Evolutionary conservation across 2,329 filamentous ascomycete species (phyloP).

Genomic region (Aplosporella prunicola): DNA sequence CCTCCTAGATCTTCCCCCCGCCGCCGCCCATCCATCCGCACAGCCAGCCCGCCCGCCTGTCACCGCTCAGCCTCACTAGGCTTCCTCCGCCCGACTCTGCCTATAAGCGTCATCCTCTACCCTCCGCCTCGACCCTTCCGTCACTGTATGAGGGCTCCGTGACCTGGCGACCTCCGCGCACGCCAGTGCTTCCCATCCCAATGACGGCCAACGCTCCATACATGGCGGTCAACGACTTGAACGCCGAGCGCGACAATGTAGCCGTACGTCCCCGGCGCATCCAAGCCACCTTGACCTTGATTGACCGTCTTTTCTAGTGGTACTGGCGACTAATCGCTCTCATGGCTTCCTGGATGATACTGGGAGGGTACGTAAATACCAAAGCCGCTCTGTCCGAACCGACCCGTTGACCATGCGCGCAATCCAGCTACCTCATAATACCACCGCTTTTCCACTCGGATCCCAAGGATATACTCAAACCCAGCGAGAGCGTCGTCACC

Average conservation of each 20-base stretch:
- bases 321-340: constrained; percentile 40
- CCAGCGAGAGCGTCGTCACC: constrained; percentile 31
- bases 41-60: neutral
- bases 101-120: neutral
- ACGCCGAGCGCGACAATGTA: constrained; percentile 9
- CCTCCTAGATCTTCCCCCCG: too few species aligned
- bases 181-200: too few species aligned
- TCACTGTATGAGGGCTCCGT: neutral
- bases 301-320: constrained; percentile 34
- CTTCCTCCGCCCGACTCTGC: neutral
- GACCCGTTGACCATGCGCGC: constrained; percentile 13
- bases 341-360: constrained; percentile 37
- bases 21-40: neutral
- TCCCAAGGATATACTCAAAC: constrained; percentile 23
- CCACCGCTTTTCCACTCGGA: constrained; percentile 37
- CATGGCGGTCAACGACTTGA: constrained; percentile 11
- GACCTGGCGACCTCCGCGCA: neutral
- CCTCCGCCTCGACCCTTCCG: neutral
- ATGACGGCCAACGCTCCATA: neutral
- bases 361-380: constrained; percentile 34
- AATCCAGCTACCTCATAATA: constrained; percentile 38
- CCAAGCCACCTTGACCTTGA: neutral
- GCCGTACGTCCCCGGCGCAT: constrained; percentile 4
- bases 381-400: constrained; percentile 1
- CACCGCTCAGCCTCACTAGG: neutral